Conservation (phyloP, 2,329 filamentous ascomycete species). For the Aureobasidium sp. region DNA sequence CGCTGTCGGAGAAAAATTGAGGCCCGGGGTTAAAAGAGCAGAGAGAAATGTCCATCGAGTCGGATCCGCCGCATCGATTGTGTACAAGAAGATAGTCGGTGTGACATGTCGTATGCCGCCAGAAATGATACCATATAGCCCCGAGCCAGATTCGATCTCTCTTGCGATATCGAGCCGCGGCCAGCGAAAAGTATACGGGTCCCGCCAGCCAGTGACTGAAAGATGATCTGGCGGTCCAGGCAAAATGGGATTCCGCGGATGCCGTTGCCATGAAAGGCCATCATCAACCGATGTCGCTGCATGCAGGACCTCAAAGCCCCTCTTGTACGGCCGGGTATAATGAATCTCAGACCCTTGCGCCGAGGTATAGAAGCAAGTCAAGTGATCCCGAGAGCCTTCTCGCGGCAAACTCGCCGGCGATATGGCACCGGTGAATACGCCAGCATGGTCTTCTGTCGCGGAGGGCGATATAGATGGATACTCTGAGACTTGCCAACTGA, state of each 20-base stretch:
- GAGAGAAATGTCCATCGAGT: constrained; percentile 42
- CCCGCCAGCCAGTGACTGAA: constrained; percentile 37
- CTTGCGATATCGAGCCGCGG: constrained; percentile 22
- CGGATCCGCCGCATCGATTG: constrained; percentile 34
- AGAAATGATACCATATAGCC: constrained; percentile 43
- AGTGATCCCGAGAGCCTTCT: constrained; percentile 24
- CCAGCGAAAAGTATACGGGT: constrained; percentile 34
- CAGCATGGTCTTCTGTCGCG: constrained; percentile 33
- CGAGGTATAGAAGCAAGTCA: constrained; percentile 37
- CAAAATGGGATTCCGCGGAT: constrained; percentile 33
- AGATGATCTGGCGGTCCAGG: constrained; percentile 29
- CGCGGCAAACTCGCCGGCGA: constrained; percentile 23
- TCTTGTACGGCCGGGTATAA: constrained; percentile 33
- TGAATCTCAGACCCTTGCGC: constrained; percentile 36
- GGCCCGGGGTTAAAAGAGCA: constrained; percentile 35
- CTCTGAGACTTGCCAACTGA: constrained; percentile 31
- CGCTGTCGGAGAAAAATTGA: constrained; percentile 34
- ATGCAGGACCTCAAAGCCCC: constrained; percentile 33
- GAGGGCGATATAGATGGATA: constrained; percentile 30
- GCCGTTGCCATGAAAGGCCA: constrained; percentile 33
- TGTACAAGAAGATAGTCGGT: constrained; percentile 44
- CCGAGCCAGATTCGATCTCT: constrained; percentile 17
- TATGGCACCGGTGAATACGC: constrained; percentile 34
- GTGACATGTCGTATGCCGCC: constrained; percentile 38
- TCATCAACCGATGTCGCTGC: constrained; percentile 34